A percentile compares a stretch with the other conserved stretches of the same genome.
Conservation (phyloP, 2,329 filamentous ascomycete genomes). For the Colletotrichum sansevieriae region DNA sequence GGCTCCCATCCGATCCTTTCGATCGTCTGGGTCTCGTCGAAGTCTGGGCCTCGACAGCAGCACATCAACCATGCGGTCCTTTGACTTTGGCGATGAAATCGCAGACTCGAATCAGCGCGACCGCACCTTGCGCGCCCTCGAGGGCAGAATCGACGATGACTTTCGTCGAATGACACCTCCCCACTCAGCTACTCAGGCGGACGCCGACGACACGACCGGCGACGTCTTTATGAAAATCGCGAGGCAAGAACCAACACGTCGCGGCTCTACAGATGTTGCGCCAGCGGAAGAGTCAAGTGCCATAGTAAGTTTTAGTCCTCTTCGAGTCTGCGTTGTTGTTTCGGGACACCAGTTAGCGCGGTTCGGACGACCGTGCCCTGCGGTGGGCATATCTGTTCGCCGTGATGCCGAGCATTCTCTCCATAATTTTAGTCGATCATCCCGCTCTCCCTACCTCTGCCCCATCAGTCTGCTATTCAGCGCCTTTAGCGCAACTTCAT, state of each 20-base stretch:
- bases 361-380: constrained; percentile 37
- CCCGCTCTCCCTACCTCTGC: constrained; percentile 15
- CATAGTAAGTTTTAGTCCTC: constrained; percentile 58
- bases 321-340: constrained; percentile 36
- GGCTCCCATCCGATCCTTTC: constrained; percentile 68
- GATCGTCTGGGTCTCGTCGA: constrained; percentile 69
- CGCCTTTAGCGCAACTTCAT: constrained; percentile 32
- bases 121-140: constrained; percentile 63
- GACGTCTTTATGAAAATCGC: constrained; percentile 72
- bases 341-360: constrained; percentile 35
- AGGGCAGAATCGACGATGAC: constrained; percentile 58
- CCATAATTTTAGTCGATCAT: constrained; percentile 34
- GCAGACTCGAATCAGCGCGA: constrained; percentile 62
- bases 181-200: constrained; percentile 52
- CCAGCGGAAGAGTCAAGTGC: constrained; percentile 54
- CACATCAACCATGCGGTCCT: constrained; percentile 55
- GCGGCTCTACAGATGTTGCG: constrained; percentile 51
- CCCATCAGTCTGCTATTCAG: constrained; percentile 23
- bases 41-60: constrained; percentile 68
- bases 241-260: constrained; percentile 62
- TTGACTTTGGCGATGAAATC: constrained; percentile 59
- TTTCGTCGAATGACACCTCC: constrained; percentile 56
- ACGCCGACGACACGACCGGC: constrained; percentile 65
- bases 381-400: constrained; percentile 30
- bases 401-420: constrained; percentile 18